A percentile compares a stretch with the other conserved stretches of the same genome.
Conservation (phyloP, 768 basidiomycete genomes). For the Crucibulum laeve region DNA sequence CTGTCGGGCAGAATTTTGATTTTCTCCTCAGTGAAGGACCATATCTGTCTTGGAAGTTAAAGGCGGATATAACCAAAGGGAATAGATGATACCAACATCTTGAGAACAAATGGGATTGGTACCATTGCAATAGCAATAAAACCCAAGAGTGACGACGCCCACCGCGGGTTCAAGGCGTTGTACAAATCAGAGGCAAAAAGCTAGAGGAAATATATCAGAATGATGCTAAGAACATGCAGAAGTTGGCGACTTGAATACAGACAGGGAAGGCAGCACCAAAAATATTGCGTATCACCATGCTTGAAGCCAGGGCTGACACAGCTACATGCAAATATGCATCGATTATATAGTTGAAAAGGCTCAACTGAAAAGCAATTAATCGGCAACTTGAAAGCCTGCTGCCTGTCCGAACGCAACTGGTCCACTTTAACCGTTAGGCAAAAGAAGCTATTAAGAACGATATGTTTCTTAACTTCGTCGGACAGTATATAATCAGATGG, state of each 20-base stretch:
- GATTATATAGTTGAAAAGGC: constrained; percentile 56
- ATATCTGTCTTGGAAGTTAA: constrained; percentile 22
- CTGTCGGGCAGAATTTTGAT: constrained; percentile 36
- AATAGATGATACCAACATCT: constrained; percentile 22
- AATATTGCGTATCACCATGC: constrained; percentile 46
- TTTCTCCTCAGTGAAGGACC: constrained; percentile 36
- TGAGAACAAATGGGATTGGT: constrained; percentile 47
- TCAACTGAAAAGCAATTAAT: constrained; percentile 30
- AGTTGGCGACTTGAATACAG: constrained; percentile 10
- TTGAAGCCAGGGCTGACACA: constrained; percentile 54
- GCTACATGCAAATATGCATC: constrained; percentile 53
- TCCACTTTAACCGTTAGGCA: too few species aligned
- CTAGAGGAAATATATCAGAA: constrained; percentile 17
- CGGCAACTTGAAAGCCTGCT: too few species aligned
- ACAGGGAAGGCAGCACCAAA: constrained; percentile 52
- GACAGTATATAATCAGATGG: too few species aligned
- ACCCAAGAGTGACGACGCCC: constrained; percentile 58
- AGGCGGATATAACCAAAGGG: background rate
- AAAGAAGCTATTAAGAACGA: too few species aligned
- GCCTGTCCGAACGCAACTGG: too few species aligned
- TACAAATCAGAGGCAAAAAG: constrained; percentile 59
- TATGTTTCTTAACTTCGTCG: too few species aligned
- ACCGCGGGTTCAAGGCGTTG: constrained; percentile 39
- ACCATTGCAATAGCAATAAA: constrained; percentile 45
- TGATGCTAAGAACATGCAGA: constrained; percentile 1